Conservation (phyloP, 1,139 yeast genomes). For the Saccharomyces uvarum region DNA sequence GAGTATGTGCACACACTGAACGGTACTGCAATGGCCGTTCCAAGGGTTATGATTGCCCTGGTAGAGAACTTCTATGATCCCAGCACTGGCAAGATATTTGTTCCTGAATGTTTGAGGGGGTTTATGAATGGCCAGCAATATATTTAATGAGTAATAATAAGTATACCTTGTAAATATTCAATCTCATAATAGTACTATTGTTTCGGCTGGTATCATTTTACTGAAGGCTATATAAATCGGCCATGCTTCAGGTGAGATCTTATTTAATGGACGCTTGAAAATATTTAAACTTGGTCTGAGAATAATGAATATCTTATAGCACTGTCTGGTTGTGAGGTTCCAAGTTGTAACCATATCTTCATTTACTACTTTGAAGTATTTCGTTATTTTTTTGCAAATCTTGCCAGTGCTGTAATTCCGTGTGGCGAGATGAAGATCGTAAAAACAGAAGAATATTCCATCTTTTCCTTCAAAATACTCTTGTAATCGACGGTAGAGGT, state of each 20-base stretch:
- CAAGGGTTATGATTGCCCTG: constrained; percentile 80
- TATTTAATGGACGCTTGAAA: background rate
- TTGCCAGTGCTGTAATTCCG: background rate
- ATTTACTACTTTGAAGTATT: background rate
- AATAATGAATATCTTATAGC: background rate
- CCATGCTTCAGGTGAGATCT: background rate
- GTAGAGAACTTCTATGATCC: constrained; percentile 77
- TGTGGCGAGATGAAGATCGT: background rate
- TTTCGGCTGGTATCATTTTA: background rate
- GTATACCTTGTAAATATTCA: background rate
- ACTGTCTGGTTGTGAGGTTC: background rate
- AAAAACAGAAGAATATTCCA: background rate
- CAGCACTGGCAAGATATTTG: constrained; percentile 41
- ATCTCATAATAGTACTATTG: background rate
- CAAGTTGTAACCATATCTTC: background rate
- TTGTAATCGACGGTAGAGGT: background rate
- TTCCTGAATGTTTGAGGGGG: constrained; percentile 63
- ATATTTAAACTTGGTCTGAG: background rate
- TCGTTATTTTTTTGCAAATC: background rate
- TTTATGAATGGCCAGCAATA: constrained; percentile 55
- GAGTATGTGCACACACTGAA: constrained; percentile 74
- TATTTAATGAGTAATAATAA: constrained; percentile 17
- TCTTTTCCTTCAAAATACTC: background rate
- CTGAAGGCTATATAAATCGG: background rate
- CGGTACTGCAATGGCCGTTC: constrained; percentile 95